Base-by-base conservation (phyloP, 2,329 filamentous ascomycete species). In the Zasmidium angulare region DNA sequence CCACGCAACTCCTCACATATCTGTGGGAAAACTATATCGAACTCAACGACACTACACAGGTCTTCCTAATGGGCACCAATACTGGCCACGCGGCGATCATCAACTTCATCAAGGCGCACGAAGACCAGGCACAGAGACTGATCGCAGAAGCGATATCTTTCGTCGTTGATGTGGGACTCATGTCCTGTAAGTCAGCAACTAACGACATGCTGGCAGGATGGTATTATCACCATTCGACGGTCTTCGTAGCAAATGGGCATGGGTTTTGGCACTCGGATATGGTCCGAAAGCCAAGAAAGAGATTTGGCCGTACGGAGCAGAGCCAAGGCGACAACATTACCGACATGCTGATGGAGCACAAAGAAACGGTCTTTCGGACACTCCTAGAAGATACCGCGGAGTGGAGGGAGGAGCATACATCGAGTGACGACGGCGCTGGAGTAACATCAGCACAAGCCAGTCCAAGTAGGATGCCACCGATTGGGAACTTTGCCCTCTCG, bases 11-110 rank as follows among this genome's bases (percentile, higher is more conserved):
- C 11, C 86, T 93, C 3, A 86, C 84, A 61, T 98, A 96, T 70
- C 79, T 99, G 14, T 99, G 95, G 95, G 93, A 97, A 68, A 99
- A 99, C 71, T 97, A 97, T 71, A 86, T 99, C 20, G 90, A 96
- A 79, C 87, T 87, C 53, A 83, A 79, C 56, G 80, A 88, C 1
- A 81, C 84, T 0, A 86, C 88, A 4, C 86, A 93, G 54, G 85
- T 98, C 17, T 90, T 96, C 71, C 80, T 99, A 21, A 82, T 99
- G 71, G 93, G 95, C 0, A 86, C 96, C 1, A 95, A 95, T n/a
- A 88, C 91, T 68, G 90, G 95, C 1, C 96, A 95, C 70, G 80
- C 89, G 2, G 92, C 91, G 1, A 84, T 97, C 50, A 88, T 95
- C 59, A 84, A 93, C 58, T 84, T 98, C 3, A 80, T 98, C 4